phyloP scores from a whole-genome alignment of 139 green algal species.

The Gonium pectorale region DNA sequence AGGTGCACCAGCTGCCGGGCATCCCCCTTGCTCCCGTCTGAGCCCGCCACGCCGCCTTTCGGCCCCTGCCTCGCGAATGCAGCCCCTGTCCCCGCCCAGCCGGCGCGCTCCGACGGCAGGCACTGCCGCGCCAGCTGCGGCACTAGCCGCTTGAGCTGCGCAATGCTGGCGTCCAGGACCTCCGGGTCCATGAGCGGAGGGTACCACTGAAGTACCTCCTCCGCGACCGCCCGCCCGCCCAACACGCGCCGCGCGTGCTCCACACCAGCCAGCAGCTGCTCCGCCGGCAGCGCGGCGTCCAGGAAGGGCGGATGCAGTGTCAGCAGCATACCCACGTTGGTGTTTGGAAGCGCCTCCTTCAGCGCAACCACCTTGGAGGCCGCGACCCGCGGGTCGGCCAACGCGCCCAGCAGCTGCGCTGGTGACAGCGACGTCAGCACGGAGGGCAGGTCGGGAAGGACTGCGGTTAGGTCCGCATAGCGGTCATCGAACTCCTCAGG shows the following conservation, averaged over 20 bases:
- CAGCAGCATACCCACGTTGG: conserved; percentile 34
- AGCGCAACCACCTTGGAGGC: conserved; percentile 10
- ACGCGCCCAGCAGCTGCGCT: background rate
- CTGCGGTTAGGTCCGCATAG: background rate
- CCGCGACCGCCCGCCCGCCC: background rate
- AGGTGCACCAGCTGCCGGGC: conserved; percentile 27
- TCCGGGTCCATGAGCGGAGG: conserved; percentile 14
- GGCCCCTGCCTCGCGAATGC: no score
- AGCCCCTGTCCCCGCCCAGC: background rate
- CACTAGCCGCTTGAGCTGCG: conserved; percentile 33
- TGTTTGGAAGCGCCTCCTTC: conserved; percentile 11
- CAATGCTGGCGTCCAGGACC: background rate
- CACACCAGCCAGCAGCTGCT: background rate
- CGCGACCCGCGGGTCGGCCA: background rate
- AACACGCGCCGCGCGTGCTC: conserved; percentile 20
- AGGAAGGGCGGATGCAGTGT: conserved; percentile 21
- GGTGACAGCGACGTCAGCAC: background rate
- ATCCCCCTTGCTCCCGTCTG: background rate
- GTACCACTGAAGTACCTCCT: conserved; percentile 43
- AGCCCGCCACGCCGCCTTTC: no score
- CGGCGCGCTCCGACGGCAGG: background rate
- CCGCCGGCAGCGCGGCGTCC: background rate
- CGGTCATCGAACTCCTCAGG: background rate
- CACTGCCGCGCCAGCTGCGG: conserved; percentile 4
- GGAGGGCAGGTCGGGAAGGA: conserved; percentile 29